Evolutionary conservation across 345 rosid species (phyloP).

Genomic region (Trapa incisa): DNA sequence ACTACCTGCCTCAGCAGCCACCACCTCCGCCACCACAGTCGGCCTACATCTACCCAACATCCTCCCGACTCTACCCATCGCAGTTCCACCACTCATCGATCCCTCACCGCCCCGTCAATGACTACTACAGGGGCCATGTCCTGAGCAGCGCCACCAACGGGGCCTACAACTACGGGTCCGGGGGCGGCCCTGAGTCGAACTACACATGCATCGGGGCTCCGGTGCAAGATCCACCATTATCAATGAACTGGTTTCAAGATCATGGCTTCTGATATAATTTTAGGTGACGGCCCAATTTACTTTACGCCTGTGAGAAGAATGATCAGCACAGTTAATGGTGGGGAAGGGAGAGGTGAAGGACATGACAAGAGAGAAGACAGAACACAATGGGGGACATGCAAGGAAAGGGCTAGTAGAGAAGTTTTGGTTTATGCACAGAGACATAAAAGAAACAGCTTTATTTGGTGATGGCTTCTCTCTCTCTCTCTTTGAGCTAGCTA

Average conservation of each 20-base stretch:
- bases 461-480: slow-evolving; percentile 32
- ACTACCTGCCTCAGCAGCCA: slow-evolving; percentile 1
- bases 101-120: slow-evolving; percentile 20
- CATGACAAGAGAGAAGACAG: slow-evolving; percentile 30
- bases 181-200: slow-evolving; percentile 28
- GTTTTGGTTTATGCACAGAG: slow-evolving; percentile 44
- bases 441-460: slow-evolving; percentile 36
- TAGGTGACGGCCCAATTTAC: no score
- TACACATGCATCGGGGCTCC: slow-evolving; percentile 83
- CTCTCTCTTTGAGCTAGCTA: slow-evolving; percentile 30
- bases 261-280: slow-evolving; percentile 21
- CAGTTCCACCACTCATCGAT: slow-evolving; percentile 18
- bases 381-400: slow-evolving; percentile 35
- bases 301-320: not conserved
- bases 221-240: slow-evolving; percentile 24
- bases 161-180: slow-evolving; percentile 7
- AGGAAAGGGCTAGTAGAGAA: slow-evolving; percentile 14
- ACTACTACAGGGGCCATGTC: slow-evolving; percentile 56
- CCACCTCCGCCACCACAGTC: not conserved
- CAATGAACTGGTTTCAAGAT: slow-evolving; percentile 52
- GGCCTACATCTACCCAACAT: slow-evolving; percentile 37
- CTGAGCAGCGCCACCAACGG: slow-evolving; percentile 13
- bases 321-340: not conserved
- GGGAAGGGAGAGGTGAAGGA: slow-evolving; percentile 25
- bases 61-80: slow-evolving; percentile 30